Base-by-base conservation (phyloP, 2,329 filamentous ascomycete genomes). In the Sclerotinia trifoliorum region DNA sequence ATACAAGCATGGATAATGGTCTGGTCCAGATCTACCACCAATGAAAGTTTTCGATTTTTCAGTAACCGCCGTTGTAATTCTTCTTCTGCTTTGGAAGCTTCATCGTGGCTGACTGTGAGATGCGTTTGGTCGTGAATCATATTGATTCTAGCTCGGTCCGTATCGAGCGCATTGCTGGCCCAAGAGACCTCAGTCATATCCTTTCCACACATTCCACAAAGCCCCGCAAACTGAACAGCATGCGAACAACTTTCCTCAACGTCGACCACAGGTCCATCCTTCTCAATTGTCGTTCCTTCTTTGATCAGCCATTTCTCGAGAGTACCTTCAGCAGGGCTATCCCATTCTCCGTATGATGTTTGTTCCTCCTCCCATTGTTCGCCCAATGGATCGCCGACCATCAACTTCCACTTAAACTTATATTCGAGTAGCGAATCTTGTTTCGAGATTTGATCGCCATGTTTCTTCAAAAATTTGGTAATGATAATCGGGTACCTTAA, bases 1-100 rank as follows among this genome's bases (percentile, higher is more conserved):
- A 98, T 96, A 71, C 93, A 97, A 35, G 95, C 95, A 79, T 99
- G 95, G 73, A 99, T 99, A 75, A 99, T 95, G 68, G 95, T 99
- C 82, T 98, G 94, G 78, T 99, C 95, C 66, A 99, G 84, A 83
- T 99, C 95, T 74, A 99, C 95, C 35, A 99, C 95, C 56, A 99
- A 84, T 57, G 92, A 96, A 56, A 99, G 85, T 81, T 96, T 97
- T 73, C 90, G 88, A 70, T 90, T 87, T 69, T 88, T 85, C 55
- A 99, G 83, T 54, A 99, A 83, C 26, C 94, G 89, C 70, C 88
- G 86, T 81, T 97, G 96, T 19, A 93, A 86, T 74, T 96, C 91
- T 77, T 94, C 89, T 79, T 98, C 94, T 68, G 92, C 90, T 72
- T 88, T 88, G 61, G 87, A 87, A 19, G 95, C 95, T 77, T 96